A percentile compares a stretch with the other conserved stretches of the same genome.
These are phyloP conservation scores for Tremella mesenterica DNA, from an alignment of 768 basidiomycete species.

Conservation along the genomic window DNA sequence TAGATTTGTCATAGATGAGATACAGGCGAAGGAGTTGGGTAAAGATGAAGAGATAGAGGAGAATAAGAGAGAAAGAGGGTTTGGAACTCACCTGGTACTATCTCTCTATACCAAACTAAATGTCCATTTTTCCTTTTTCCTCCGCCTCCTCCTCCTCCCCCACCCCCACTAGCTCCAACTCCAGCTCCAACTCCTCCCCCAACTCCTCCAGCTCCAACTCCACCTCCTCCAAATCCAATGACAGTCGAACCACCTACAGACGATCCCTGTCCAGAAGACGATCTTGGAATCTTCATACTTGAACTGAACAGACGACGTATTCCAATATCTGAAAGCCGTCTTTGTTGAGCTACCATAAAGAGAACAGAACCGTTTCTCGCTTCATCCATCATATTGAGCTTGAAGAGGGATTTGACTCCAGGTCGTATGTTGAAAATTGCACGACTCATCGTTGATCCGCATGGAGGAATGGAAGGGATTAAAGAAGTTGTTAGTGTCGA, in stretches of 20 bases:
- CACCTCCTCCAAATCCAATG: neutral
- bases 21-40: neutral
- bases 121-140: conserved; percentile 27
- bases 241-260: neutral
- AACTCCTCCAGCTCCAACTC: neutral
- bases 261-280: neutral
- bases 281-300: neutral
- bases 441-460: too few relatives aligned
- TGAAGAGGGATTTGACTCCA: too few relatives aligned
- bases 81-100: conserved; percentile 35
- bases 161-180: neutral
- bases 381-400: too few relatives aligned
- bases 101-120: conserved; percentile 43
- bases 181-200: neutral
- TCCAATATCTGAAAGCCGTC: too few relatives aligned
- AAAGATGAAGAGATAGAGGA: neutral
- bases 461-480: too few relatives aligned
- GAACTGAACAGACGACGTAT: neutral
- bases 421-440: too few relatives aligned
- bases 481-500: too few relatives aligned
- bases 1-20: neutral
- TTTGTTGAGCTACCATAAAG: too few relatives aligned
- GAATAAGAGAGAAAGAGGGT: neutral
- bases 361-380: too few relatives aligned
- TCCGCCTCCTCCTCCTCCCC: neutral